Conservation (phyloP, 164 flowering plant genomes). For the Vitis rupestris region DNA sequence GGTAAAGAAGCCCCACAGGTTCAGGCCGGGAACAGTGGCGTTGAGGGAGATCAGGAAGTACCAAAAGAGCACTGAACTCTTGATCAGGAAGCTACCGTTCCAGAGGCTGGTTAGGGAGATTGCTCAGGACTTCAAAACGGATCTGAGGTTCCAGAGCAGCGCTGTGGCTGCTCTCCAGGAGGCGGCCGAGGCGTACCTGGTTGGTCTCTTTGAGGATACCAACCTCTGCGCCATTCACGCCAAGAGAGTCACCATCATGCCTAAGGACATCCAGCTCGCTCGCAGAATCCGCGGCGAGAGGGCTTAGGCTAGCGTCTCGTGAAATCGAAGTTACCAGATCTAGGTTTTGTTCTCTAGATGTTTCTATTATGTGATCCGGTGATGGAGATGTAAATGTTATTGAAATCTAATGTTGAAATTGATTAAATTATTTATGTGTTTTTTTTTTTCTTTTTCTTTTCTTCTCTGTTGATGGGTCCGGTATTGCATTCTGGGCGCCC, state of each 20-base stretch:
- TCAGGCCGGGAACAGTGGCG: too few relatives aligned
- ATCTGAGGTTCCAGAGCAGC: conserved; percentile 19
- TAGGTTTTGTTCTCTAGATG: too few relatives aligned
- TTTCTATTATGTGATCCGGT: too few relatives aligned
- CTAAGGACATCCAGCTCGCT: conserved; percentile 15
- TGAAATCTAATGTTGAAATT: too few relatives aligned
- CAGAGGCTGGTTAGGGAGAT: conserved; percentile 30
- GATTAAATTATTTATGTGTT: too few relatives aligned
- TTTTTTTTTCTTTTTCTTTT: too few relatives aligned
- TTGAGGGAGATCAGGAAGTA: conserved; percentile 24
- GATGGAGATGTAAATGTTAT: too few relatives aligned
- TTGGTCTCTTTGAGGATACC: conserved; percentile 9
- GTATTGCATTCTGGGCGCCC: too few relatives aligned
- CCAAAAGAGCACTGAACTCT: conserved; percentile 20
- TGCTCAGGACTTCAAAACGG: conserved; percentile 33
- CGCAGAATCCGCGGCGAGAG: conserved; percentile 14
- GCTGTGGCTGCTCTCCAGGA: conserved; percentile 30
- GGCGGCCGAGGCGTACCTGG: conserved; percentile 14
- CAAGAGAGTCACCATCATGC: conserved; percentile 7
- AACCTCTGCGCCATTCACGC: background rate
- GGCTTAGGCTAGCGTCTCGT: too few relatives aligned
- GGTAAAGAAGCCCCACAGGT: conserved; percentile 14
- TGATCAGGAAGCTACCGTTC: conserved; percentile 20
- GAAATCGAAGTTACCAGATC: too few relatives aligned
- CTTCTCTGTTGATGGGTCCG: too few relatives aligned